A percentile compares a stretch with the other conserved stretches of the same genome.
Evolutionary conservation across 2,329 filamentous ascomycete genomes (phyloP).

Genomic region (Fusarium pseudograminearum): DNA sequence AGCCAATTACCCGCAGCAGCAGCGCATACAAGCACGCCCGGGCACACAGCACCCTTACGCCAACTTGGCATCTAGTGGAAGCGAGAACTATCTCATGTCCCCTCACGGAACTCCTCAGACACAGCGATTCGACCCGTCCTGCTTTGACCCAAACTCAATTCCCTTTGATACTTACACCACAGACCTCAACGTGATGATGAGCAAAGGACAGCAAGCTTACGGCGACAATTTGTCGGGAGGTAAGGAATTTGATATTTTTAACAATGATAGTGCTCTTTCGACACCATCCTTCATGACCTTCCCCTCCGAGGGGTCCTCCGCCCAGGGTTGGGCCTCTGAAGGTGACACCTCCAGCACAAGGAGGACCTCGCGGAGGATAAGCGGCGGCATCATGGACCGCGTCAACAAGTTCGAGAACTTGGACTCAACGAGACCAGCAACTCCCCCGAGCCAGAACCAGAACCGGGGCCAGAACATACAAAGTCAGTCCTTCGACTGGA

Average conservation of each 20-base stretch:
- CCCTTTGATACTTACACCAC: constrained; percentile 62
- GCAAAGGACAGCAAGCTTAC: constrained; percentile 62
- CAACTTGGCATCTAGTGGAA: constrained; percentile 52
- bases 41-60: constrained; percentile 62
- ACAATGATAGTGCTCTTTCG: constrained; percentile 59
- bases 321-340: constrained; percentile 64
- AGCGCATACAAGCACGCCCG: constrained; percentile 81
- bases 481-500: constrained; percentile 60
- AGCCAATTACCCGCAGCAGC: constrained; percentile 77
- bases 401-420: constrained; percentile 70
- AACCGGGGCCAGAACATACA: constrained; percentile 61
- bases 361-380: constrained; percentile 63
- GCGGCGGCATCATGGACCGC: constrained; percentile 71
- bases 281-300: constrained; percentile 65
- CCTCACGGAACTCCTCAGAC: constrained; percentile 67
- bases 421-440: constrained; percentile 67
- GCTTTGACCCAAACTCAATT: constrained; percentile 58
- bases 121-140: constrained; percentile 64
- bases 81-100: constrained; percentile 69
- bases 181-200: constrained; percentile 60
- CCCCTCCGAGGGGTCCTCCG: constrained; percentile 60
- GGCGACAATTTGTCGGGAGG: constrained; percentile 56
- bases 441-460: constrained; percentile 69
- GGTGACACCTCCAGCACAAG: constrained; percentile 59
- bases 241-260: constrained; percentile 65